Percentiles rank a stretch among this genome's conserved stretches.
phyloP scores from a whole-genome alignment of 495 filamentous ascomycete species.

The Patellaria atrata region DNA sequence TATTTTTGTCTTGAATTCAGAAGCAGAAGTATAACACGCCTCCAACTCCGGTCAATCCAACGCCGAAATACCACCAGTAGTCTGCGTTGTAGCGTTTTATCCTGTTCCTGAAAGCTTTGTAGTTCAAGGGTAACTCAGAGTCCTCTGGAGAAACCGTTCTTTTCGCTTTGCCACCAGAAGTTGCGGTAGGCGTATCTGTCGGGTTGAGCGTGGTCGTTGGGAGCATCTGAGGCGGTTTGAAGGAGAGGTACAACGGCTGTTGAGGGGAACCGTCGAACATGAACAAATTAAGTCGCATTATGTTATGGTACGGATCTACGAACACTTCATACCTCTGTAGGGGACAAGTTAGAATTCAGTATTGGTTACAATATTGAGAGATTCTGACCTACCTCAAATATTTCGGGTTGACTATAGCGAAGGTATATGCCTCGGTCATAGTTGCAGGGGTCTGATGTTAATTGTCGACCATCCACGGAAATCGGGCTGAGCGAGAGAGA shows the following conservation, averaged over 20 bases:
- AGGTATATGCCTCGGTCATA: conserved; percentile 41
- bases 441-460: conserved; percentile 53
- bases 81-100: too few species aligned
- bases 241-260: conserved; percentile 60
- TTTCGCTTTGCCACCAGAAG: conserved; percentile 26
- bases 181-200: conserved; percentile 24
- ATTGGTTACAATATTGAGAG: conserved; percentile 2
- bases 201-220: conserved; percentile 57
- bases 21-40: conserved; percentile 36
- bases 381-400: conserved; percentile 40
- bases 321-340: conserved; percentile 46
- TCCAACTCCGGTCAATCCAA: conserved; percentile 51
- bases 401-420: conserved; percentile 54
- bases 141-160: conserved; percentile 21
- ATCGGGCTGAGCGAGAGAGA: conserved; percentile 49
- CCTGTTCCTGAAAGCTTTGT: conserved; percentile 31
- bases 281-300: conserved; percentile 52
- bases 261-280: conserved; percentile 51
- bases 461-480: conserved; percentile 54
- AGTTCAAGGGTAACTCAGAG: conserved; percentile 28
- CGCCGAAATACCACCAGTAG: conserved; percentile 55
- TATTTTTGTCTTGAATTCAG: conserved; percentile 13
- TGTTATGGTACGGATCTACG: conserved; percentile 46
- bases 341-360: conserved; percentile 12
- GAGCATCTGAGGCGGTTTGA: conserved; percentile 58